Evolutionary conservation across 257 asterid species (phyloP).

Genomic region (Euphrasia confusa): DNA sequence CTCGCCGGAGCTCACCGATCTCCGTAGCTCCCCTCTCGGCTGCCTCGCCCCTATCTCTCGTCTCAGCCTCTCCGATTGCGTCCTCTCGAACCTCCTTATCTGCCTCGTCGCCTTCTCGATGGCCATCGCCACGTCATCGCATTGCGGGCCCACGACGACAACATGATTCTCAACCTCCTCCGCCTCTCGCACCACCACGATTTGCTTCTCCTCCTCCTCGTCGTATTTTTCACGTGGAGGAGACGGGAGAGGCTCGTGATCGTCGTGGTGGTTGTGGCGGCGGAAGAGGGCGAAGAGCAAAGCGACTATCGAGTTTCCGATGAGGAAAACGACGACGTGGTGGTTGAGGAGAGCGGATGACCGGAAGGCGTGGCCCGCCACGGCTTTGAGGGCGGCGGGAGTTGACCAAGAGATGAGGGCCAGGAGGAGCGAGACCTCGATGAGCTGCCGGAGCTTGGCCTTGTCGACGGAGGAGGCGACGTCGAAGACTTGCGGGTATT

Average conservation of each 20-base stretch:
- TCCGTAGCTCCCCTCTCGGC: constrained; percentile 39
- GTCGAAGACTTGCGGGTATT: constrained; percentile 27
- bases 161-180: neutral
- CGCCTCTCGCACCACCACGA: constrained; percentile 32
- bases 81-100: constrained; percentile 60
- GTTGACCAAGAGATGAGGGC: constrained; percentile 66
- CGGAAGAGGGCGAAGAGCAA: constrained; percentile 46
- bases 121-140: constrained; percentile 42
- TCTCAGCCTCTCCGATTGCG: constrained; percentile 68
- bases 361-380: constrained; percentile 21
- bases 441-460: constrained; percentile 35
- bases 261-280: constrained; percentile 32
- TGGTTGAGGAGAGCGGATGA: constrained; percentile 42
- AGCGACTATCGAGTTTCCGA: constrained; percentile 63
- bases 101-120: constrained; percentile 54
- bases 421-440: constrained; percentile 39
- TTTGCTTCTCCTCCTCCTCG: constrained; percentile 40
- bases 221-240: neutral
- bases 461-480: no score
- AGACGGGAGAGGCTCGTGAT: constrained; percentile 22
- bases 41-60: constrained; percentile 38
- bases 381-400: constrained; percentile 33
- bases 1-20: constrained; percentile 40
- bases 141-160: constrained; percentile 9
- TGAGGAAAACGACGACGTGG: constrained; percentile 71